phyloP scores from a whole-genome alignment of 1,284 basidiomycete genomes.

The Inonotus obliquus region DNA sequence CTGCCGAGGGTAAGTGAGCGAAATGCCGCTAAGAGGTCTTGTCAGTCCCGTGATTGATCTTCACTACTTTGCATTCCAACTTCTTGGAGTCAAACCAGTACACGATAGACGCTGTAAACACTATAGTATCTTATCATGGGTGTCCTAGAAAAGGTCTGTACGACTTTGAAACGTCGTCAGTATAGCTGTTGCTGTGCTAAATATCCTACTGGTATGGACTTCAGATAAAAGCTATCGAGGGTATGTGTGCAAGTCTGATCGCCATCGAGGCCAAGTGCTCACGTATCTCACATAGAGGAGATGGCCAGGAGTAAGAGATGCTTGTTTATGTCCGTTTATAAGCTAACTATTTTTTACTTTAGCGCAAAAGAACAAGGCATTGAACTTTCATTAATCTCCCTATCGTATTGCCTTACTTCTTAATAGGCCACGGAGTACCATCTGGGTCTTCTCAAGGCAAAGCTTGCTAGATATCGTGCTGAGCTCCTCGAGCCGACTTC shows the following conservation, averaged over 20 bases:
- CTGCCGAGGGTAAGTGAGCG: neutral
- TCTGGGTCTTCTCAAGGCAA: conserved; percentile 84
- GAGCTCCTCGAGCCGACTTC: conserved; percentile 83
- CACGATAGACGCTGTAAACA: neutral
- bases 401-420: neutral
- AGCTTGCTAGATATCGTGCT: conserved; percentile 87
- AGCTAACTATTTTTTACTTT: conserved; percentile 20
- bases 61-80: neutral
- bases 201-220: neutral
- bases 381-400: neutral
- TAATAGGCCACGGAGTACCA: conserved; percentile 88
- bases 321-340: conserved; percentile 6
- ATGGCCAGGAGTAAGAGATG: conserved; percentile 80
- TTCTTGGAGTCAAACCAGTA: neutral
- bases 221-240: conserved; percentile 92
- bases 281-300: conserved; percentile 59
- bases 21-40: neutral
- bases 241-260: conserved; percentile 39
- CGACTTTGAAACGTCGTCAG: neutral
- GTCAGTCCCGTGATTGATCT: neutral
- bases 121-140: conserved; percentile 57
- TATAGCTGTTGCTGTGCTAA: neutral
- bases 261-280: neutral
- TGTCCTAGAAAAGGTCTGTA: conserved; percentile 77
- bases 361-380: conserved; percentile 89